These are phyloP conservation scores for Annona cherimola DNA, from an alignment of 164 flowering plant species.

Conservation along the genomic window DNA sequence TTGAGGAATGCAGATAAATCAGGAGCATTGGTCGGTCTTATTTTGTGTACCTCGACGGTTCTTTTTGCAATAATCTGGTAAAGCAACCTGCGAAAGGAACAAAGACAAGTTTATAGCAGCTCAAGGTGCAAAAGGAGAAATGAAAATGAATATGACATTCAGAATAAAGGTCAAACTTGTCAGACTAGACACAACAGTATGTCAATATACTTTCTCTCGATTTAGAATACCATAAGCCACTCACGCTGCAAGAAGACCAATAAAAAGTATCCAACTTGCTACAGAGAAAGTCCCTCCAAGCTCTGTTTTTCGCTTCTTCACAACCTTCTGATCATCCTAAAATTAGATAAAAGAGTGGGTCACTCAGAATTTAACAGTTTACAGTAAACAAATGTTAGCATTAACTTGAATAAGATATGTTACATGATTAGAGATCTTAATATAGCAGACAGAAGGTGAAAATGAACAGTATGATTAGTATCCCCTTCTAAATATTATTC, in stretches of 20 bases:
- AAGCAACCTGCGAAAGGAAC: slow-evolving; percentile 61
- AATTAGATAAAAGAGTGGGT: slow-evolving; percentile 1
- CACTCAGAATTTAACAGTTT: no score
- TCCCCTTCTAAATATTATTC: no score
- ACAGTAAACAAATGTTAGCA: no score
- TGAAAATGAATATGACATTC: neutral
- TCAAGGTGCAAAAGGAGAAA: neutral
- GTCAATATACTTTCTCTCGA: neutral
- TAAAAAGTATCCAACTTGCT: slow-evolving; percentile 83
- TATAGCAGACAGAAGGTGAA: no score
- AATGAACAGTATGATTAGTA: no score
- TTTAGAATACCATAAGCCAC: slow-evolving; percentile 21
- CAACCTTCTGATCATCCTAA: slow-evolving; percentile 79
- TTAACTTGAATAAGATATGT: no score
- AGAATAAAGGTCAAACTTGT: no score
- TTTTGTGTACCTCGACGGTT: slow-evolving; percentile 72
- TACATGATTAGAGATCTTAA: no score
- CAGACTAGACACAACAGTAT: no score
- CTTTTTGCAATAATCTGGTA: slow-evolving; percentile 79
- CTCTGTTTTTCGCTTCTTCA: slow-evolving; percentile 86
- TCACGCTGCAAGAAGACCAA: slow-evolving; percentile 89
- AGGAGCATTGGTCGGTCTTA: slow-evolving; percentile 75
- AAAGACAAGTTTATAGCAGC: slow-evolving; percentile 21
- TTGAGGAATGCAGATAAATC: slow-evolving; percentile 64
- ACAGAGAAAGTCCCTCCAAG: slow-evolving; percentile 91